Evolutionary conservation across 805 yeast species (phyloP), one percentile per base, ranked within the genome.

Genomic region (Monosporozyma solicola): DNA sequence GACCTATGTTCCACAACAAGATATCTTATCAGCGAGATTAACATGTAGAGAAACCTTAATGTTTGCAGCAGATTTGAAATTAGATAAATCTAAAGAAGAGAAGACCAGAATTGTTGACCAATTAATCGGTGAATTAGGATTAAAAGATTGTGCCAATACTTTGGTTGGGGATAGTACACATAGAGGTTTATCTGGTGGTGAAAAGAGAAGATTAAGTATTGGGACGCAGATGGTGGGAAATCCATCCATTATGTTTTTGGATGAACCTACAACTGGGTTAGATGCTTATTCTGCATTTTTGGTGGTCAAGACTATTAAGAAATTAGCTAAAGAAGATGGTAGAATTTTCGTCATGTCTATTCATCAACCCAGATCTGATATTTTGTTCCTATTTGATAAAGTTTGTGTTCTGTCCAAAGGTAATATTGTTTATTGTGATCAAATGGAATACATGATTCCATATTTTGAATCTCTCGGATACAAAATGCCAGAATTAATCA

Each of bases 181-280:
- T 53, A 71, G 75, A 11, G 88, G 86, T 27, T 69, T 88, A 5
- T 85, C 92, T 3, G 96, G 96, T 15, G 96, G 96, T 33, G 96
- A 88, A 62, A 84, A 83, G 61, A 67, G 96, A 61, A 69, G 96
- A 54, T 75, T 86, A 3, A 83, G 91, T 47, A 78, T 88, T 39
- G 96, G 88, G 0, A 79, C 87, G 16, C 95, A 88, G 64, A 70
- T 88, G 62, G 72, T 88, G 48, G 79, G 86, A 5, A 85, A 82
- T 57, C 96, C 96, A 0, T 80, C 90, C 0, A 71, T 88, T 1
- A 67, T 89, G 55, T 87, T 87, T 60, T 68, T 88, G 45, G 96
- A 88, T 65, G 96, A 88, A 60, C 95, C 96, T 5, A 88, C 96
- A 0, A 87, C 96, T 0, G 95, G 96, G 0, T 69, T 88, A 35